Conservation (phyloP, 192 early-diverging fungal genomes). For the Dissophora globulifera region DNA sequence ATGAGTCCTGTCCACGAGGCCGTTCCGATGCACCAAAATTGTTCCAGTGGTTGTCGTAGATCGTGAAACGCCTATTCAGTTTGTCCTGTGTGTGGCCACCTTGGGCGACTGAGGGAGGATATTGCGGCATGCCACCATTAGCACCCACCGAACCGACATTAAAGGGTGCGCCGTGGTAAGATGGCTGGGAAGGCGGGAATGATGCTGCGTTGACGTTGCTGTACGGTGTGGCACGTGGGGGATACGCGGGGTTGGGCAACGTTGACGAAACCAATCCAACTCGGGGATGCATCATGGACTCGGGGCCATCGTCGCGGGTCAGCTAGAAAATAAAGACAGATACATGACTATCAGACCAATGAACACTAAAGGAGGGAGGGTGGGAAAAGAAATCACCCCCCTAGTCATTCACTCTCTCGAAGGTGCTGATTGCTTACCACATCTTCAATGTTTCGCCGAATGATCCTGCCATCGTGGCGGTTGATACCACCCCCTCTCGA, state of each 20-base stretch:
- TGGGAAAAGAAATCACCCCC: too few species aligned
- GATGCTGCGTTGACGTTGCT: slow-evolving; percentile 32
- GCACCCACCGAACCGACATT: too few species aligned
- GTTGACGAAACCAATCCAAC: slow-evolving; percentile 6
- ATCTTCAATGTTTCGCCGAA: slow-evolving; percentile 28
- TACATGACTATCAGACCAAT: too few species aligned
- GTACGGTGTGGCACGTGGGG: slow-evolving; percentile 37
- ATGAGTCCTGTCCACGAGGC: not conserved
- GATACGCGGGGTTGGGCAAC: slow-evolving; percentile 24
- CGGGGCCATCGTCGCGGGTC: slow-evolving; percentile 27
- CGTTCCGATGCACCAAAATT: slow-evolving; percentile 25
- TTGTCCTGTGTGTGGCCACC: not conserved
- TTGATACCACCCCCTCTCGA: slow-evolving; percentile 44
- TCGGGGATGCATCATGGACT: slow-evolving; percentile 39
- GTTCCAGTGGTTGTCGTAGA: slow-evolving; percentile 46
- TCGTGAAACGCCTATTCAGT: slow-evolving; percentile 20
- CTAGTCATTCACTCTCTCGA: too few species aligned
- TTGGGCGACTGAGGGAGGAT: too few species aligned
- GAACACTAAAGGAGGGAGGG: too few species aligned
- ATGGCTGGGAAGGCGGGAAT: slow-evolving; percentile 9
- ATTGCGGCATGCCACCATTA: too few species aligned
- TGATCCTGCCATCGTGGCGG: slow-evolving; percentile 35
- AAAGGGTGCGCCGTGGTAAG: too few species aligned
- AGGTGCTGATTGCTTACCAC: slow-evolving; percentile 18
- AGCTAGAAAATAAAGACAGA: slow-evolving; percentile 13